phyloP scores from a whole-genome alignment of 805 yeast genomes.

The Wickerhamiella vanderwaltii region DNA sequence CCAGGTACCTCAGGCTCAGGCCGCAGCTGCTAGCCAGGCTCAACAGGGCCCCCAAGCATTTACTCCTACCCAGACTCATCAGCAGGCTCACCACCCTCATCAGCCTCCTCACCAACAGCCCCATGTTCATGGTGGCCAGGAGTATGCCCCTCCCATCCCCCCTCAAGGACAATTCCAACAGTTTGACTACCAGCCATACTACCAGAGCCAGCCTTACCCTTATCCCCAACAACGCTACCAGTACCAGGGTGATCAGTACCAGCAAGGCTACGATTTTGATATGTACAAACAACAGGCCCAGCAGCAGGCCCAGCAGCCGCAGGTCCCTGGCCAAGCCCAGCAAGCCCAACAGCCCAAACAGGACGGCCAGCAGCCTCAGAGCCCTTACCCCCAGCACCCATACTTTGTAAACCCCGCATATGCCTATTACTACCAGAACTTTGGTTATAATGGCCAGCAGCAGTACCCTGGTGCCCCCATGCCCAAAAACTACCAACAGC shows the following conservation, averaged over 20 bases:
- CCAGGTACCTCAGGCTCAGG: slow-evolving; percentile 2
- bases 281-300: slow-evolving; percentile 2
- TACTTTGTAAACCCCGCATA: slow-evolving; percentile 2
- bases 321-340: slow-evolving; percentile 5
- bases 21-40: not conserved
- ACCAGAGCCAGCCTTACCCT: slow-evolving; percentile 10
- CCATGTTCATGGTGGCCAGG: not conserved
- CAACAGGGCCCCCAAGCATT: not conserved
- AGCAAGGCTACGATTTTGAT: slow-evolving; percentile 1
- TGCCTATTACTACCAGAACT: slow-evolving; percentile 10
- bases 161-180: not conserved
- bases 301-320: slow-evolving; percentile 7
- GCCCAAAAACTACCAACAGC: slow-evolving; percentile 10
- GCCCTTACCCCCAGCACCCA: slow-evolving; percentile 1
- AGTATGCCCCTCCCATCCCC: not conserved
- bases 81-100: not conserved
- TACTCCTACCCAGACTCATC: not conserved
- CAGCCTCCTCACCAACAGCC: slow-evolving; percentile 4
- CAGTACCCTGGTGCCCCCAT: slow-evolving; percentile 8
- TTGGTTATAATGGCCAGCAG: slow-evolving; percentile 10
- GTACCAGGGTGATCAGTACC: not conserved
- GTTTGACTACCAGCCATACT: slow-evolving; percentile 1
- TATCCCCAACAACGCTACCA: slow-evolving; percentile 9
- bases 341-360: slow-evolving; percentile 2
- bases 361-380: no score